A percentile compares a stretch with the other conserved stretches of the same genome.
Conservation (phyloP, 108 stramenopile species). For the Cyclotella baltica region DNA sequence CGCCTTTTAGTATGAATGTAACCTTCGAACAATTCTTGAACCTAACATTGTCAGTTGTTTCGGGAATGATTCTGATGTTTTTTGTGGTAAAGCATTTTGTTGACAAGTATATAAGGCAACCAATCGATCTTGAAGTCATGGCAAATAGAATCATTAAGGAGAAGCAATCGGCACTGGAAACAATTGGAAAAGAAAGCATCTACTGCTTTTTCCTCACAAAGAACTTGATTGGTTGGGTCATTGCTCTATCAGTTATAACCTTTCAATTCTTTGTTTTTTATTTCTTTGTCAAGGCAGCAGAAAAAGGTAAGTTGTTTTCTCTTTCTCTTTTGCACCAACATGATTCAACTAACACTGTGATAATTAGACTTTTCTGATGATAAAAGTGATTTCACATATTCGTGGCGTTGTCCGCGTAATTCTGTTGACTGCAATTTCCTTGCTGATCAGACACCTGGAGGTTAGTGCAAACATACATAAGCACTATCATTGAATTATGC, state of each 20-base stretch:
- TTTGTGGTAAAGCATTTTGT: neutral
- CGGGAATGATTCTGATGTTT: neutral
- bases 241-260: neutral
- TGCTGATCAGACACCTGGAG: constrained; percentile 3
- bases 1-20: neutral
- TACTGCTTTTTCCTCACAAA: constrained; percentile 33
- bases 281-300: constrained; percentile 22
- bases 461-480: too few relatives aligned
- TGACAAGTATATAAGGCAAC: neutral
- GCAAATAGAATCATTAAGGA: neutral
- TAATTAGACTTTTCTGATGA: constrained; percentile 15
- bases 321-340: neutral
- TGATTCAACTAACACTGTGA: neutral
- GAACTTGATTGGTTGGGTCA: constrained; percentile 22
- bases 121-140: neutral
- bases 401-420: constrained; percentile 29
- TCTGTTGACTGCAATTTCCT: constrained; percentile 14
- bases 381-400: constrained; percentile 25
- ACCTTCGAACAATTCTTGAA: neutral
- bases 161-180: constrained; percentile 3
- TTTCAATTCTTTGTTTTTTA: constrained; percentile 16
- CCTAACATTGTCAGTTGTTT: neutral
- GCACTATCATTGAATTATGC: neutral
- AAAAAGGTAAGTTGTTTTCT: neutral
- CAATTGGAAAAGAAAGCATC: constrained; percentile 17